phyloP scores from a whole-genome alignment of 495 filamentous ascomycete species.

The Cetradonia linearis region DNA sequence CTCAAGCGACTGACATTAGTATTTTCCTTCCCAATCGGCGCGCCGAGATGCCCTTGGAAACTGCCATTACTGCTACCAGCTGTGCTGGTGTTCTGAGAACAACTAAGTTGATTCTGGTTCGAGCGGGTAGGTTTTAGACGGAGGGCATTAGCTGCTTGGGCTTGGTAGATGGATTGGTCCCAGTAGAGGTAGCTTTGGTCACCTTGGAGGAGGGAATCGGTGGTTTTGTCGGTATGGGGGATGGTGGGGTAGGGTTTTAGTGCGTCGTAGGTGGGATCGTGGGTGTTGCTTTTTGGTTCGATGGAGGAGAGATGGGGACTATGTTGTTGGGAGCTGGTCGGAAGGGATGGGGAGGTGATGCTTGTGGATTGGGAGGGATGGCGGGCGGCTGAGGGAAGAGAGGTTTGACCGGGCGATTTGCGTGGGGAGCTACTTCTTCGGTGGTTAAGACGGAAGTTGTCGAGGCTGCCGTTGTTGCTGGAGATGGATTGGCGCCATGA shows the following conservation, averaged over 20 bases:
- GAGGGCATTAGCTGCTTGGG: conserved; percentile 31
- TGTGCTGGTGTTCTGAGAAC: conserved; percentile 17
- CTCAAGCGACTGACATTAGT: conserved; percentile 38
- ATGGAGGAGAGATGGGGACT: conserved; percentile 31
- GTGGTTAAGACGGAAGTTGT: conserved; percentile 36
- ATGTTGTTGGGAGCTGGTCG: conserved; percentile 32
- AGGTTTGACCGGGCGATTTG: conserved; percentile 34
- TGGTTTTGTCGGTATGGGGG: conserved; percentile 15
- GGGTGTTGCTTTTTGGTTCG: conserved; percentile 23
- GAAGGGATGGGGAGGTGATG: conserved; percentile 23
- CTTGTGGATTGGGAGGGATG: conserved; percentile 20
- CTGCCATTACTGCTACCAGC: conserved; percentile 19
- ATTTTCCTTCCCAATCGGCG: conserved; percentile 22
- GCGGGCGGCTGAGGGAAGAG: conserved; percentile 24
- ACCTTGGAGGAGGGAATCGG: conserved; percentile 40
- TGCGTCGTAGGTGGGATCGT: conserved; percentile 21
- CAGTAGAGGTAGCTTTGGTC: conserved; percentile 46
- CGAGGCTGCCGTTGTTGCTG: conserved; percentile 42
- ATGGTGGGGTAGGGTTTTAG: conserved; percentile 21
- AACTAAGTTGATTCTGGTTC: conserved; percentile 21
- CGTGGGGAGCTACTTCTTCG: conserved; percentile 50
- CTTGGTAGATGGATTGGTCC: conserved; percentile 40
- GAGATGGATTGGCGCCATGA: conserved; percentile 79
- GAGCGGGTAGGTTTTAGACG: conserved; percentile 24
- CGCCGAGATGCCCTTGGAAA: conserved; percentile 20